A percentile compares a stretch with the other conserved stretches of the same genome.
phyloP scores from a whole-genome alignment of 78 protist species.

The Speleostelium caveatum region DNA sequence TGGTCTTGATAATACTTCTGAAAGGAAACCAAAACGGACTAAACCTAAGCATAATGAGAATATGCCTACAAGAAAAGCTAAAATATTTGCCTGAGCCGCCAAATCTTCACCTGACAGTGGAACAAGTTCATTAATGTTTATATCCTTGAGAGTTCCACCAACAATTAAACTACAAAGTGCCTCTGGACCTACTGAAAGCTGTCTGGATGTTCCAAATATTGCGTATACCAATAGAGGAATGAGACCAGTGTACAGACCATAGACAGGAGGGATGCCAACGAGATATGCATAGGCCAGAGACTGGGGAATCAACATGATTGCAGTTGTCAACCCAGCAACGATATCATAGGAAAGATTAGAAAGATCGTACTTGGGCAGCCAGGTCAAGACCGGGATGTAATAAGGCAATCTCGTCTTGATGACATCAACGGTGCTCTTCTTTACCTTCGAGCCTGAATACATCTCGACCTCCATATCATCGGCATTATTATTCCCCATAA shows the following conservation, averaged over 20 bases:
- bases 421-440: not conserved
- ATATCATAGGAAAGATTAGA: constrained; percentile 46
- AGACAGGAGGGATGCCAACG: constrained; percentile 87
- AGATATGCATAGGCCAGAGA: constrained; percentile 86
- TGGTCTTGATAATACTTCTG: constrained; percentile 69
- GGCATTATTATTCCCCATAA: not conserved
- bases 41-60: constrained; percentile 55
- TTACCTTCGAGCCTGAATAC: not conserved
- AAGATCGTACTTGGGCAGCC: constrained; percentile 53
- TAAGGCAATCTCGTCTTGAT: constrained; percentile 24
- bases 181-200: constrained; percentile 89
- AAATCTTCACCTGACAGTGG: constrained; percentile 31
- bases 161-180: constrained; percentile 65
- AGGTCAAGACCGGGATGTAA: constrained; percentile 57
- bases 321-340: constrained; percentile 86
- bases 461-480: not conserved
- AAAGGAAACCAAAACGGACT: constrained; percentile 72
- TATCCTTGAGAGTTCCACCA: constrained; percentile 21
- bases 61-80: constrained; percentile 69
- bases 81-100: constrained; percentile 16
- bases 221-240: constrained; percentile 86
- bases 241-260: constrained; percentile 90
- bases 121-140: not conserved
- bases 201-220: constrained; percentile 86
- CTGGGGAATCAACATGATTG: constrained; percentile 84